Evolutionary conservation across 2,329 filamentous ascomycete genomes (phyloP).

Genomic region (Aureobasidium sp.): DNA sequence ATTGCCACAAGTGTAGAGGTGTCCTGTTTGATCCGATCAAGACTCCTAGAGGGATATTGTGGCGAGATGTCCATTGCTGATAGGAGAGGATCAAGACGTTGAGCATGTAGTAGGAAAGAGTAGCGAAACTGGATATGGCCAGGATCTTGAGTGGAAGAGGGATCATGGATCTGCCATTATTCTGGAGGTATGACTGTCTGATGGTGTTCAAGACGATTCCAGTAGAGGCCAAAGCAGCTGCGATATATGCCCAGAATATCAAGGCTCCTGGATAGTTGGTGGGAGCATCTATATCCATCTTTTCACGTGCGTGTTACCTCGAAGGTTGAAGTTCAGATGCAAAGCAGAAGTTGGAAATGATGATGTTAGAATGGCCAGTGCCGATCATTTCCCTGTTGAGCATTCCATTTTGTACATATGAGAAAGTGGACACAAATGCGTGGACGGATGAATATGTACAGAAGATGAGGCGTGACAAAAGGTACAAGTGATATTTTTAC

Average conservation of each 20-base stretch:
- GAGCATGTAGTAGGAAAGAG: constrained; percentile 28
- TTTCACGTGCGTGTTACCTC: not conserved
- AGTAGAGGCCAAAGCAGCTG: constrained; percentile 23
- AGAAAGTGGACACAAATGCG: not conserved
- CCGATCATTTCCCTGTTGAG: not conserved
- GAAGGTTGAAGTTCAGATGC: not conserved
- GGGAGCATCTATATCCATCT: not conserved
- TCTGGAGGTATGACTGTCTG: not conserved
- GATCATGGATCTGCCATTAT: constrained; percentile 7
- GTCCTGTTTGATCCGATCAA: constrained; percentile 2
- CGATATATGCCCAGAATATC: constrained; percentile 29
- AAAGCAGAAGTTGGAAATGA: not conserved
- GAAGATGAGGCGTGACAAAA: not conserved
- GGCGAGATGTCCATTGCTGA: constrained; percentile 18
- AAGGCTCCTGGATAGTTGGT: constrained; percentile 23
- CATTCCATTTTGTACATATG: not conserved
- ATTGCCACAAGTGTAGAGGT: constrained; percentile 21
- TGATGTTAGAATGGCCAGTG: not conserved
- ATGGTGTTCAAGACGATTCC: constrained; percentile 14
- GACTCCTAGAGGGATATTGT: constrained; percentile 2
- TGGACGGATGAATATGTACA: not conserved
- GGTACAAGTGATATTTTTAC: constrained; percentile 2
- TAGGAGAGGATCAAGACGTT: constrained; percentile 28
- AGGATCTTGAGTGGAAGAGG: constrained; percentile 21
- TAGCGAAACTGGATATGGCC: constrained; percentile 22